Base-by-base conservation (phyloP, 1,139 yeast species). In the Sugiyamaella sp. region DNA sequence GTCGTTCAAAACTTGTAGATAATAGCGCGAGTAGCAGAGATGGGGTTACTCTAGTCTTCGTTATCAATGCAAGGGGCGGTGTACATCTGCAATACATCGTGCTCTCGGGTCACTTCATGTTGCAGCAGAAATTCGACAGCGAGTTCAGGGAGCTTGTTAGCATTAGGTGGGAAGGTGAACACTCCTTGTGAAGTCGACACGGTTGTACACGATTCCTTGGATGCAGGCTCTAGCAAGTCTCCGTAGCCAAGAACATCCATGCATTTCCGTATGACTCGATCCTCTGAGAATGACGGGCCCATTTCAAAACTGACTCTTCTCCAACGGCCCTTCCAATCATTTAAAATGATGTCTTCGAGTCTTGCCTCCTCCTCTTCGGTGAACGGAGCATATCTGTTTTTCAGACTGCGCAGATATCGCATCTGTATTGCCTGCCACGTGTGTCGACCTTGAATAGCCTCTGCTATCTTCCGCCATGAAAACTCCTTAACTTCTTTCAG, bases 381-480 rank as follows among this genome's bases (percentile, higher is more conserved):
- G 67, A 75, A 66, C 37, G 62, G 60, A 17, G 64, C 71, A 51
- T 68, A 66, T 39, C 76, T 61, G 9, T 69, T 64, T 54, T 72
- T 71, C 53, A 74, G 70, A 25, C 68, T 63, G 6, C 79, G 67
- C 46, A 75, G 64, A 58, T 75, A 75, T 51, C 77, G 61, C 77
- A 74, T 74, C 61, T 74, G 78, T 40, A 74, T 70, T 1, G 77
- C 75, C 60, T 73, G 77, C 75, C 77, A 72, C 10, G 75, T 61
- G 57, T 74, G 77, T 21, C 64, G 56, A 12, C 69, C 66, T 4
- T 38, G 29, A 24, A 75, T 61, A 32, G 66, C 61, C 37, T 62
- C 58, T 25, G 74, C 71, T 46, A 74, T 74, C 46, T 66, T 68
- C 42, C 70, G 68, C 79, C 79, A 75, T 19, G 75, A 66, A 48